A percentile compares a stretch with the other conserved stretches of the same genome.
These are phyloP conservation scores for Apiotrichum sp. DNA, from an alignment of 1,284 basidiomycete genomes.

Conservation along the genomic window DNA sequence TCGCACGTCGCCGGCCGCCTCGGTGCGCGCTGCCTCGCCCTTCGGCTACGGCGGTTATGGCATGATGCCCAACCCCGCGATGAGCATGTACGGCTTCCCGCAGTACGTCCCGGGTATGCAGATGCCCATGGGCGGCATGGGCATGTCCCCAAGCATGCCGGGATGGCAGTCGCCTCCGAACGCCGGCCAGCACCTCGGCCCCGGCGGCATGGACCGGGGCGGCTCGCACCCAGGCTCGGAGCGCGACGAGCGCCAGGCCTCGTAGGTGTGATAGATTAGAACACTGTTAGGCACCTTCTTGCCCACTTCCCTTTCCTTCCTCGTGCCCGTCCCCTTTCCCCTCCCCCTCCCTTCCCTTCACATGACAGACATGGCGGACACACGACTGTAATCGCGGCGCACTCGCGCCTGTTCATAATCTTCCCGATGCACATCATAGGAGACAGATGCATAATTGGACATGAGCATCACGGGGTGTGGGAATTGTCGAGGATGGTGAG, in stretches of 20 bases:
- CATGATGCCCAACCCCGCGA: constrained; percentile 2
- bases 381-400: too few species aligned
- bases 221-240: constrained; percentile 5
- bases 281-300: too few species aligned
- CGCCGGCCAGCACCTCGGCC: not conserved
- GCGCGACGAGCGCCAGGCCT: constrained; percentile 12
- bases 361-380: too few species aligned
- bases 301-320: too few species aligned
- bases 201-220: not conserved
- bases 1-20: constrained; percentile 11
- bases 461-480: too few species aligned
- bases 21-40: constrained; percentile 11
- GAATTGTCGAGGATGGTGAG: too few species aligned
- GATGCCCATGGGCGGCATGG: constrained; percentile 5
- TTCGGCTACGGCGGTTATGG: constrained; percentile 8
- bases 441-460: too few species aligned
- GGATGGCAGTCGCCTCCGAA: not conserved
- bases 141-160: not conserved
- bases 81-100: constrained; percentile 18
- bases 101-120: not conserved
- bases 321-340: too few species aligned
- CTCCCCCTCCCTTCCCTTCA: too few species aligned
- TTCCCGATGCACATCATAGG: too few species aligned
- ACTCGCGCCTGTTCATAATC: too few species aligned
- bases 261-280: not conserved